Conservation (phyloP, 2,329 filamentous ascomycete species). For the Colletotrichum chlorophyti region DNA sequence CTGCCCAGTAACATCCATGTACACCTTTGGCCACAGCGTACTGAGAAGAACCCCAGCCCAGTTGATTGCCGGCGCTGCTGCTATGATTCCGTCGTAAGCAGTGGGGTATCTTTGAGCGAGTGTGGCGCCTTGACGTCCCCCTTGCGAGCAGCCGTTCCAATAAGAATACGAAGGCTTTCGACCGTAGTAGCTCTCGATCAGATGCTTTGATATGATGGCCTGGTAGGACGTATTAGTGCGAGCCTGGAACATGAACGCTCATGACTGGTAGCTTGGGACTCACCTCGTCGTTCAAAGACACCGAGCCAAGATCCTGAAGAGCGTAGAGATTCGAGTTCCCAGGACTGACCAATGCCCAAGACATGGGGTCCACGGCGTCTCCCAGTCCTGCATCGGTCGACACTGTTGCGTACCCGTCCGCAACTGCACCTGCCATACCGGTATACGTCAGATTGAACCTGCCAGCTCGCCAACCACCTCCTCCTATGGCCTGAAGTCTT, state of each 20-base stretch:
- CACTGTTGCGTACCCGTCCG: slow-evolving; percentile 30
- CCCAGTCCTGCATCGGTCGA: slow-evolving; percentile 31
- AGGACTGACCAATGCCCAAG: slow-evolving; percentile 29
- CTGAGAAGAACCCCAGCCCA: slow-evolving; percentile 8
- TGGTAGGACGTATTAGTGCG: not conserved
- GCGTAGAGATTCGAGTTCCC: slow-evolving; percentile 21
- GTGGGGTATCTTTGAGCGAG: slow-evolving; percentile 59
- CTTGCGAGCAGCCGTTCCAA: slow-evolving; percentile 65
- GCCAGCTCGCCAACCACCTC: slow-evolving; percentile 34
- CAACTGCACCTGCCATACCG: slow-evolving; percentile 30
- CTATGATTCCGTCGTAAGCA: slow-evolving; percentile 64
- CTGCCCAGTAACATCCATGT: slow-evolving; percentile 2
- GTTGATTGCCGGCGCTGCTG: slow-evolving; percentile 48
- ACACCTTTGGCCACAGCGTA: not conserved
- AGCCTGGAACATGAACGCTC: no score
- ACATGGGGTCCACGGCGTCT: not conserved
- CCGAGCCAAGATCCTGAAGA: slow-evolving; percentile 2
- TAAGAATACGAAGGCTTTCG: slow-evolving; percentile 49
- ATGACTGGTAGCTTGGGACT: no score
- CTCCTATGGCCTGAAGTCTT: slow-evolving; percentile 36
- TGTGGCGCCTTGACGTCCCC: slow-evolving; percentile 64
- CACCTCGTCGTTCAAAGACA: slow-evolving; percentile 2
- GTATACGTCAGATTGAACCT: slow-evolving; percentile 20
- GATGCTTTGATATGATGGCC: slow-evolving; percentile 53
- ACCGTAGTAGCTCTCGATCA: slow-evolving; percentile 56